These are phyloP conservation scores for Fusarium fujikuroi DNA, from an alignment of 2,329 filamentous ascomycete genomes.

Conservation along the genomic window DNA sequence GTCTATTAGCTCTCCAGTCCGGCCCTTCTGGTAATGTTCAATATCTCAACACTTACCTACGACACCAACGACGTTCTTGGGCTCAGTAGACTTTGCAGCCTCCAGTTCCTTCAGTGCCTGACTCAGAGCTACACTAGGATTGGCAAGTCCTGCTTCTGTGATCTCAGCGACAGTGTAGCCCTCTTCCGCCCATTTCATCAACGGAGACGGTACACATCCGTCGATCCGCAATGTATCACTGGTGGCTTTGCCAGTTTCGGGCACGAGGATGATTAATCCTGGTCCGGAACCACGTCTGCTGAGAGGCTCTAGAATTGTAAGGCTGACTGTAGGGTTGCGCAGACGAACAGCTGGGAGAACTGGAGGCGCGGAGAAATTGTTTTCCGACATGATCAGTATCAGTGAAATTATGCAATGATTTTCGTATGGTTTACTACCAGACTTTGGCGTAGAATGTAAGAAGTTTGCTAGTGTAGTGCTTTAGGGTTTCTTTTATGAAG, in stretches of 20 bases:
- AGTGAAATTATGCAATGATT: neutral
- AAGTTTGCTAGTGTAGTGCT: neutral
- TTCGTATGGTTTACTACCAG: neutral
- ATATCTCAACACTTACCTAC: conserved; percentile 47
- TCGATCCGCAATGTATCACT: conserved; percentile 31
- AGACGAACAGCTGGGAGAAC: neutral
- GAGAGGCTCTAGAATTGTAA: neutral
- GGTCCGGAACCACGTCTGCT: conserved; percentile 43
- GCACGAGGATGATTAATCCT: conserved; percentile 49
- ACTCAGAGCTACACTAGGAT: neutral
- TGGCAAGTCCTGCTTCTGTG: conserved; percentile 5
- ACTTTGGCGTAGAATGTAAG: neutral
- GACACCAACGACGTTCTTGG: conserved; percentile 52
- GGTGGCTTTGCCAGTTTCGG: conserved; percentile 20
- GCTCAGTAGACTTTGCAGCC: conserved; percentile 30
- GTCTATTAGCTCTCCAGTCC: accelerated
- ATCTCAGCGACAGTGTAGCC: conserved; percentile 66
- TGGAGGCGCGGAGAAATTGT: neutral
- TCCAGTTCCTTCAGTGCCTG: conserved; percentile 19
- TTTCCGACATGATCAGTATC: neutral
- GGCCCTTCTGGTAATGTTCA: neutral
- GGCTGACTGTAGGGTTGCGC: neutral
- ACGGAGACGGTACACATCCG: conserved; percentile 60
- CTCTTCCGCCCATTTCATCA: conserved; percentile 78
- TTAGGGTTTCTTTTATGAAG: neutral